A percentile compares a stretch with the other conserved stretches of the same genome.
These are phyloP conservation scores for Daldinia vernicosa DNA, from an alignment of 495 filamentous ascomycete species.

Conservation along the genomic window DNA sequence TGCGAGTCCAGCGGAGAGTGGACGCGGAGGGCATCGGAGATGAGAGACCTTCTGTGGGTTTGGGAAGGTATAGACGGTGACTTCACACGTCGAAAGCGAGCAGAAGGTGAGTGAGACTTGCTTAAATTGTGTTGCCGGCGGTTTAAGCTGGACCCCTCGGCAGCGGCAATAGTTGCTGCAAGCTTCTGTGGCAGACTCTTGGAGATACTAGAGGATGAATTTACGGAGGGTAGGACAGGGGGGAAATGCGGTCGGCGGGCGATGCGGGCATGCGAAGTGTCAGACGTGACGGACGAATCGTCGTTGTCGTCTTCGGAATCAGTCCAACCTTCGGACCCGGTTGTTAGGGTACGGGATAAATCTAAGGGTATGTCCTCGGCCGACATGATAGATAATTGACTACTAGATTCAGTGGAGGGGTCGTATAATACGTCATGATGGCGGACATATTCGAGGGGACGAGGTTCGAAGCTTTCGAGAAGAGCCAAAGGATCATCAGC, in stretches of 20 bases:
- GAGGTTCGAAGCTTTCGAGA: conserved; percentile 24
- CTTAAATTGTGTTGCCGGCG: conserved; percentile 22
- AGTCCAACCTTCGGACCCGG: conserved; percentile 37
- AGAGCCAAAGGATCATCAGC: conserved; percentile 23
- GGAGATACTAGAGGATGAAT: conserved; percentile 37
- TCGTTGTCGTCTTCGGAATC: conserved; percentile 36
- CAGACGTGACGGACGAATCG: conserved; percentile 36
- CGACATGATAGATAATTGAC: conserved; percentile 42
- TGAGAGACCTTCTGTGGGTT: conserved; percentile 26
- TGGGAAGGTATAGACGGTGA: conserved; percentile 28
- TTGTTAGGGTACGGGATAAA: conserved; percentile 36
- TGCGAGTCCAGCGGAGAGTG: conserved; percentile 15
- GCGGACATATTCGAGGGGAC: conserved; percentile 27
- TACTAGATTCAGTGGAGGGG: conserved; percentile 28
- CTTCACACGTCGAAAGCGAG: conserved; percentile 38
- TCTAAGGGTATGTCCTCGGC: conserved; percentile 41
- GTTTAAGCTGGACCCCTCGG: conserved; percentile 17
- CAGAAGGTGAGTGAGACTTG: conserved; percentile 36
- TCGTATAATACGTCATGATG: conserved; percentile 41
- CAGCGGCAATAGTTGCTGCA: conserved; percentile 37
- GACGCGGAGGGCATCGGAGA: conserved; percentile 34
- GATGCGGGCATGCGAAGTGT: conserved; percentile 41
- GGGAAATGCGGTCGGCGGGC: conserved; percentile 40
- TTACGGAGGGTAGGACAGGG: conserved; percentile 35
- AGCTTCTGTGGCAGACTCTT: conserved; percentile 41